phyloP scores from a whole-genome alignment of 495 filamentous ascomycete species.

The Hyaloscypha bicolor region DNA sequence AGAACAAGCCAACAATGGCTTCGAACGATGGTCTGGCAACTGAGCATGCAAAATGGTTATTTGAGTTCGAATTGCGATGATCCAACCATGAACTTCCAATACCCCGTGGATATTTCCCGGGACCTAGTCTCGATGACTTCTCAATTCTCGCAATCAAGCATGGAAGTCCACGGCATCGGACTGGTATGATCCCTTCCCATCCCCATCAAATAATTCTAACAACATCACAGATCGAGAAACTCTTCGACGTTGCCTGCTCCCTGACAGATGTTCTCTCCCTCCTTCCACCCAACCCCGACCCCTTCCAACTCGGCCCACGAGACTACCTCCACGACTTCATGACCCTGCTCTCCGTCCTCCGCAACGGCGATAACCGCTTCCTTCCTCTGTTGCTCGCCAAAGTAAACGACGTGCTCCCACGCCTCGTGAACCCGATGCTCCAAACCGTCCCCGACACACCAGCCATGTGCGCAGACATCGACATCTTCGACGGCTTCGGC shows the following conservation, averaged over 20 bases:
- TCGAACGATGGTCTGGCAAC: constrained; percentile 79
- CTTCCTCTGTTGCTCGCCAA: constrained; percentile 71
- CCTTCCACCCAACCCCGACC: constrained; percentile 57
- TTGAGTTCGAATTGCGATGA: constrained; percentile 50
- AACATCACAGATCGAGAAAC: constrained; percentile 61
- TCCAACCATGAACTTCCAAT: constrained; percentile 65
- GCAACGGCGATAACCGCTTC: constrained; percentile 70
- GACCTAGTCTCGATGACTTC: constrained; percentile 67
- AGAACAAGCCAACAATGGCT: constrained; percentile 80
- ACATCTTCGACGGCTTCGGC: constrained; percentile 61
- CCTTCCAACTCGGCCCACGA: constrained; percentile 66
- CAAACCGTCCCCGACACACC: constrained; percentile 52
- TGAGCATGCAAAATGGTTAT: constrained; percentile 52
- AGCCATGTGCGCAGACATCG: constrained; percentile 45
- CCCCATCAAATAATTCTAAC: constrained; percentile 22
- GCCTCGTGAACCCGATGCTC: constrained; percentile 56
- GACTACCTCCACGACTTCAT: constrained; percentile 74
- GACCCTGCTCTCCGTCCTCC: constrained; percentile 65
- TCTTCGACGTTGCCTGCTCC: constrained; percentile 74
- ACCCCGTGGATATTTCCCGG: constrained; percentile 69
- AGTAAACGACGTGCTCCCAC: constrained; percentile 66
- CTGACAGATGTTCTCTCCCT: constrained; percentile 73
- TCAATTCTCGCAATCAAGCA: constrained; percentile 62
- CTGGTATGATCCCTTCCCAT: constrained; percentile 51
- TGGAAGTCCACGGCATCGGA: constrained; percentile 74